Conservation (phyloP, 495 filamentous ascomycete species). For the Penicillium samsonianum region DNA sequence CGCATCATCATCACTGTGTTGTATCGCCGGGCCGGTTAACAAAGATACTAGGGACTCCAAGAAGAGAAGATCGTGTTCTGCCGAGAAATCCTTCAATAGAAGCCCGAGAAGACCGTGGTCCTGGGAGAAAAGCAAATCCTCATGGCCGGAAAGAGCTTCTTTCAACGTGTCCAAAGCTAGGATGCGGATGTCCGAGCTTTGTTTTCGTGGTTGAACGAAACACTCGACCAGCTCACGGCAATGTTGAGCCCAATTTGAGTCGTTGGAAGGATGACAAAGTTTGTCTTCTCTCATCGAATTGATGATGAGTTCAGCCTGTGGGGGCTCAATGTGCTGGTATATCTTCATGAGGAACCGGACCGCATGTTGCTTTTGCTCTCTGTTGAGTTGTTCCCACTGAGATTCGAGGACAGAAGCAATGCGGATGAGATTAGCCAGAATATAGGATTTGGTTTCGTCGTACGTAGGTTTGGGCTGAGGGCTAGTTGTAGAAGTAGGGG, state of each 20-base stretch:
- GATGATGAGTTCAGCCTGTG: conserved; percentile 47
- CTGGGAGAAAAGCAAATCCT: conserved; percentile 37
- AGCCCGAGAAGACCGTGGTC: conserved; percentile 41
- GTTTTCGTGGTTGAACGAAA: conserved; percentile 64
- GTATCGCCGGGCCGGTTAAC: conserved; percentile 38
- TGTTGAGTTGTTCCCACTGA: conserved; percentile 45
- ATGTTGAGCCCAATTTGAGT: conserved; percentile 64
- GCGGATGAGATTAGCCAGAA: conserved; percentile 41
- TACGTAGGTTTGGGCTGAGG: conserved; percentile 28
- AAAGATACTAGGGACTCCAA: conserved; percentile 51
- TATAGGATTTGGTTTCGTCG: conserved; percentile 43
- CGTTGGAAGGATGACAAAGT: conserved; percentile 68
- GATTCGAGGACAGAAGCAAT: conserved; percentile 42
- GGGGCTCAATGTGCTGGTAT: conserved; percentile 42
- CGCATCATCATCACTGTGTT: conserved; percentile 30
- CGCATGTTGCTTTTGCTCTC: conserved; percentile 40
- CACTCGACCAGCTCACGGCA: conserved; percentile 60
- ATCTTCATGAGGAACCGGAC: conserved; percentile 42
- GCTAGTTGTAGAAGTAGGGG: conserved; percentile 20
- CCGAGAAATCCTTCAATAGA: conserved; percentile 45
- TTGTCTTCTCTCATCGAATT: conserved; percentile 41
- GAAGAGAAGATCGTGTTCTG: conserved; percentile 51
- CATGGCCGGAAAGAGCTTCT: conserved; percentile 60
- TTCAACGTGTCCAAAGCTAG: conserved; percentile 66
- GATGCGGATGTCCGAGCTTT: conserved; percentile 66